Percentiles rank a stretch among this genome's conserved stretches.
phyloP scores from a whole-genome alignment of 257 asterid genomes.

The Thymus mandschuricus region DNA sequence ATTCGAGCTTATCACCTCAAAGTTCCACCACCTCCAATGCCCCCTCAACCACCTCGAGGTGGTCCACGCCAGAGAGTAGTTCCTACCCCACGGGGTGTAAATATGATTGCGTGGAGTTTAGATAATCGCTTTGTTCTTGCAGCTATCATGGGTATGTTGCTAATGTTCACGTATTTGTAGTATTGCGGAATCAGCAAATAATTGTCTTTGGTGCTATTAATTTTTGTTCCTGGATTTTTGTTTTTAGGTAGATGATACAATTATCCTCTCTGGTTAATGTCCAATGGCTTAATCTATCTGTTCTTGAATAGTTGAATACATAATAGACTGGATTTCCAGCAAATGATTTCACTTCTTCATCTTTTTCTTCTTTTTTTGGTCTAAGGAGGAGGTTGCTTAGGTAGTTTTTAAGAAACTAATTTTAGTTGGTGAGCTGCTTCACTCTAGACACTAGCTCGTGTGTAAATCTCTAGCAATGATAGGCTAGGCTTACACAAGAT shows the following conservation, averaged over 20 bases:
- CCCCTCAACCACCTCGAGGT: slow-evolving; percentile 97
- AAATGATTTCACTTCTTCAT: neutral
- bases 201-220: slow-evolving; percentile 3
- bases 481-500: slow-evolving; percentile 6
- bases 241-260: slow-evolving; percentile 3
- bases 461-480: neutral
- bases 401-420: slow-evolving; percentile 18
- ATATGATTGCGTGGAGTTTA: slow-evolving; percentile 97
- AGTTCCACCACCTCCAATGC: slow-evolving; percentile 99
- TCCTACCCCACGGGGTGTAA: slow-evolving; percentile 99
- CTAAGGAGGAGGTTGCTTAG: neutral
- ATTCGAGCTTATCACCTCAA: slow-evolving; percentile 92
- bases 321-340: neutral
- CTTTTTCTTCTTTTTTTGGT: neutral
- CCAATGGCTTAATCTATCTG: slow-evolving; percentile 14
- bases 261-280: slow-evolving; percentile 13
- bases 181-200: slow-evolving; percentile 21
- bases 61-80: slow-evolving; percentile 99
- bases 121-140: slow-evolving; percentile 99
- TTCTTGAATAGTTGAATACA: slow-evolving; percentile 20
- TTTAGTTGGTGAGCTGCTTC: slow-evolving; percentile 18
- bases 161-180: slow-evolving; percentile 28
- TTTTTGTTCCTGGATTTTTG: slow-evolving; percentile 13
- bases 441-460: slow-evolving; percentile 27
- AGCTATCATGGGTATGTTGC: slow-evolving; percentile 92